Conservation (phyloP, 768 basidiomycete species). For the Tephrocybe sp. region DNA sequence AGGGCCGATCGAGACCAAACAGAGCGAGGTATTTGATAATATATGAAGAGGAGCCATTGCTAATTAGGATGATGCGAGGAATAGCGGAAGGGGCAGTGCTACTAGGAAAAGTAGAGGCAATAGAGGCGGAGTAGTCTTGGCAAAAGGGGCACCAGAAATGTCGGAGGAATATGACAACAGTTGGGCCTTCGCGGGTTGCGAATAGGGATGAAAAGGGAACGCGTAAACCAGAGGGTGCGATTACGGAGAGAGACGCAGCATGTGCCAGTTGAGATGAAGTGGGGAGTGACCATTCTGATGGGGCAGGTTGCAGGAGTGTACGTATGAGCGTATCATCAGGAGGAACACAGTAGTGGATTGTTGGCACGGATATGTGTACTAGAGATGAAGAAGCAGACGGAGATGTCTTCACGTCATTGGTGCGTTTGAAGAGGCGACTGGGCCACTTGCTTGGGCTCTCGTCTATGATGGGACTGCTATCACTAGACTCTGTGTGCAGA, state of each 20-base stretch:
- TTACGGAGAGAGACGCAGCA: slow-evolving; percentile 61
- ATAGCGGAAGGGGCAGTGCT: slow-evolving; percentile 46
- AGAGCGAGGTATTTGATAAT: slow-evolving; percentile 77
- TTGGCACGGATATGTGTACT: slow-evolving; percentile 22
- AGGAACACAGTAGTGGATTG: slow-evolving; percentile 24
- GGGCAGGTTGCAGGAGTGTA: background rate
- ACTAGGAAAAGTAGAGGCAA: slow-evolving; percentile 46
- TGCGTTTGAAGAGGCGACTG: background rate
- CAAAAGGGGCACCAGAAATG: slow-evolving; percentile 89
- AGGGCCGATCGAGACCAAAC: slow-evolving; percentile 50
- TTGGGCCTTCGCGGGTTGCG: slow-evolving; percentile 39
- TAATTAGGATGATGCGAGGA: slow-evolving; percentile 63
- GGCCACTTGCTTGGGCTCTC: background rate
- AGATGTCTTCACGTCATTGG: background rate
- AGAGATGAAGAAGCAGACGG: slow-evolving; percentile 17
- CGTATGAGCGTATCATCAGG: background rate
- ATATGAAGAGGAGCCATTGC: slow-evolving; percentile 76
- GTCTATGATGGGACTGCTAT: background rate
- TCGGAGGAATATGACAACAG: slow-evolving; percentile 81
- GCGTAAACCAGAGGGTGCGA: slow-evolving; percentile 63
- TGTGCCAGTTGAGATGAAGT: slow-evolving; percentile 52
- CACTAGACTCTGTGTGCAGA: background rate
- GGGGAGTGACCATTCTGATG: slow-evolving; percentile 33
- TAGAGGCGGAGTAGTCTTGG: slow-evolving; percentile 76
- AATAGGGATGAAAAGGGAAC: slow-evolving; percentile 71